A percentile compares a stretch with the other conserved stretches of the same genome.
Evolutionary conservation across 805 yeast genomes (phyloP).

Genomic region (Ascoidea rubescens): DNA sequence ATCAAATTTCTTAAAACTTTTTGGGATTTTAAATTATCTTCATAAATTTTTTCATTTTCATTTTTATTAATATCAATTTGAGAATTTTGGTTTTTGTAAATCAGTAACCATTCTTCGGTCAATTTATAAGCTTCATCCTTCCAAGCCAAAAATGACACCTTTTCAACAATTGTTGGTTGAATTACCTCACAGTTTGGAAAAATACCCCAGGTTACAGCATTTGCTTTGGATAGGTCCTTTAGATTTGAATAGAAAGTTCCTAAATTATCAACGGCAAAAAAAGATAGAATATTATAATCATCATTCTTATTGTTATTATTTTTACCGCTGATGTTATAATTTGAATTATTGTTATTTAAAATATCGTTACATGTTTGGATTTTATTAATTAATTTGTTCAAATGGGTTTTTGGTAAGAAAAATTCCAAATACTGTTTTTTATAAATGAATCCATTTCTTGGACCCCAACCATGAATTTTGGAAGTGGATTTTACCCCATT

Average conservation of each 20-base stretch:
- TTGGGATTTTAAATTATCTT: slow-evolving; percentile 20
- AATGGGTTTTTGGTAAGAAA: slow-evolving; percentile 43
- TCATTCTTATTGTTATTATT: slow-evolving; percentile 9
- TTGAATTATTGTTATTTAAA: no score
- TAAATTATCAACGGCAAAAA: slow-evolving; percentile 56
- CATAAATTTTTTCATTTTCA: slow-evolving; percentile 17
- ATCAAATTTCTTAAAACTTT: slow-evolving; percentile 32
- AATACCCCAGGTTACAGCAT: slow-evolving; percentile 97
- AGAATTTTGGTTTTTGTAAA: slow-evolving; percentile 23
- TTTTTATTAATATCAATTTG: slow-evolving; percentile 15
- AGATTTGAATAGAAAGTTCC: slow-evolving; percentile 55
- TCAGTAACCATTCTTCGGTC: slow-evolving; percentile 64
- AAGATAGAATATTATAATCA: slow-evolving; percentile 46
- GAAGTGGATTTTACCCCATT: slow-evolving; percentile 67
- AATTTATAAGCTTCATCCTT: slow-evolving; percentile 87
- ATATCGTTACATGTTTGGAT: slow-evolving; percentile 23
- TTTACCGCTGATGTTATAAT: not conserved
- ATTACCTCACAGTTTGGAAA: slow-evolving; percentile 91
- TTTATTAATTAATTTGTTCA: slow-evolving; percentile 23
- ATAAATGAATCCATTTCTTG: slow-evolving; percentile 80
- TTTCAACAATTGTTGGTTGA: slow-evolving; percentile 94
- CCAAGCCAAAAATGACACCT: slow-evolving; percentile 89
- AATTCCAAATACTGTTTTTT: slow-evolving; percentile 91
- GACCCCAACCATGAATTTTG: slow-evolving; percentile 86
- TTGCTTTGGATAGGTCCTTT: slow-evolving; percentile 55